These are phyloP conservation scores for Xylogone sp. DNA, from an alignment of 2,329 filamentous ascomycete genomes.

Conservation along the genomic window DNA sequence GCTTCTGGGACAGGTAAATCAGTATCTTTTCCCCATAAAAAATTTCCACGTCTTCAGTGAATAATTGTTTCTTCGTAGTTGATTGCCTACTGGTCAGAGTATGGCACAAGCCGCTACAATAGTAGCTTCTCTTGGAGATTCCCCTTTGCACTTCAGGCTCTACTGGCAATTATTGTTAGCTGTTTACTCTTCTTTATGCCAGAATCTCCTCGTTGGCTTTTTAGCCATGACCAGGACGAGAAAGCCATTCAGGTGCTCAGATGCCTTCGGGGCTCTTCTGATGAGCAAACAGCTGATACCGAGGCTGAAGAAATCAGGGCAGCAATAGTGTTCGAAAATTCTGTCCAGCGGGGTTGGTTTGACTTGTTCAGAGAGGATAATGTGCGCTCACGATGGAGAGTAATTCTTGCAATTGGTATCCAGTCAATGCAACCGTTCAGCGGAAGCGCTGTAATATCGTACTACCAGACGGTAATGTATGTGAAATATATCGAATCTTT, in stretches of 20 bases:
- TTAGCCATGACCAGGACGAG: constrained; percentile 21
- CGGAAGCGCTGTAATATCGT: constrained; percentile 34
- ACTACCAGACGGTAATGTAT: constrained; percentile 13
- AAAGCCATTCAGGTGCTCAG: constrained; percentile 10
- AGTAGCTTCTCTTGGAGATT: constrained; percentile 31
- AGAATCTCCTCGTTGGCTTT: constrained; percentile 61
- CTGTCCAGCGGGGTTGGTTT: background rate
- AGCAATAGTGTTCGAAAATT: background rate
- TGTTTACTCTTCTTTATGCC: constrained; percentile 40
- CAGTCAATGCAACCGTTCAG: constrained; percentile 47
- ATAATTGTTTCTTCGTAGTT: constrained; percentile 3
- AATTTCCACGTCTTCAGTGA: constrained; percentile 37
- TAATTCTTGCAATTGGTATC: constrained; percentile 38
- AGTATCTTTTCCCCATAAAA: constrained; percentile 35
- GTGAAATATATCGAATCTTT: background rate
- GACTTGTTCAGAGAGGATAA: background rate
- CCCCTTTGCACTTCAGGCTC: constrained; percentile 30
- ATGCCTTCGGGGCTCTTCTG: background rate
- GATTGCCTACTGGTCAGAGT: constrained; percentile 2
- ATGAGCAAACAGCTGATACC: background rate
- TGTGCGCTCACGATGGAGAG: background rate
- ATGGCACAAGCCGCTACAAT: constrained; percentile 38
- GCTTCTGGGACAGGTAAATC: constrained; percentile 26
- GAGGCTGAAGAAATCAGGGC: background rate
- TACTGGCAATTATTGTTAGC: constrained; percentile 36